Evolutionary conservation across 2,329 filamentous ascomycete species (phyloP).

Genomic region (Aspergillus awamori): DNA sequence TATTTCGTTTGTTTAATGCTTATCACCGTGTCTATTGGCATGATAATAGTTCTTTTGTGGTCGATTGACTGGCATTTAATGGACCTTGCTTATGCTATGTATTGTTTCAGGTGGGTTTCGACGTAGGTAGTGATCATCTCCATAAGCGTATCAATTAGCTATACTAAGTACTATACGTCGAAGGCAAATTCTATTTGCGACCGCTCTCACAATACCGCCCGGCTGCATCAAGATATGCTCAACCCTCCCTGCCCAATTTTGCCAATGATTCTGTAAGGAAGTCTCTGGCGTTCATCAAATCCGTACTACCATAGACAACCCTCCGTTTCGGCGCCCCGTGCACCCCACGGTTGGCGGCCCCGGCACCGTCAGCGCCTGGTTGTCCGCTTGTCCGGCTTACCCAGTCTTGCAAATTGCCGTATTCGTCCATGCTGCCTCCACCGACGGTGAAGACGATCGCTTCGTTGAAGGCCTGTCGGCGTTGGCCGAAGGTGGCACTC

Average conservation of each 20-base stretch:
- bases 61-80: background rate
- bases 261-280: conserved; percentile 62
- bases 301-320: conserved; percentile 94
- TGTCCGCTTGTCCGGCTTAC: conserved; percentile 69
- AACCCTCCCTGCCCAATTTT: conserved; percentile 60
- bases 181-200: conserved; percentile 14
- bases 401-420: conserved; percentile 97
- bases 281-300: conserved; percentile 64
- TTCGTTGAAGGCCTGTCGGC: conserved; percentile 85
- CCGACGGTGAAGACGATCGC: conserved; percentile 94
- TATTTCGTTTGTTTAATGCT: background rate
- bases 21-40: background rate
- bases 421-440: conserved; percentile 98
- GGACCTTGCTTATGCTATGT: background rate
- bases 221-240: conserved; percentile 10
- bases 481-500: conserved; percentile 84
- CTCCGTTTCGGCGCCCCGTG: conserved; percentile 66
- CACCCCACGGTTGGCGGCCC: conserved; percentile 35
- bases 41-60: background rate
- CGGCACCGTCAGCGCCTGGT: conserved; percentile 54
- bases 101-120: background rate
- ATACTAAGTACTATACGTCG: conserved; percentile 6
- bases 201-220: background rate
- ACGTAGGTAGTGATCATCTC: background rate
- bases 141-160: conserved; percentile 2